Conservation (phyloP, 2,329 filamentous ascomycete genomes). For the Penicillium sp. region DNA sequence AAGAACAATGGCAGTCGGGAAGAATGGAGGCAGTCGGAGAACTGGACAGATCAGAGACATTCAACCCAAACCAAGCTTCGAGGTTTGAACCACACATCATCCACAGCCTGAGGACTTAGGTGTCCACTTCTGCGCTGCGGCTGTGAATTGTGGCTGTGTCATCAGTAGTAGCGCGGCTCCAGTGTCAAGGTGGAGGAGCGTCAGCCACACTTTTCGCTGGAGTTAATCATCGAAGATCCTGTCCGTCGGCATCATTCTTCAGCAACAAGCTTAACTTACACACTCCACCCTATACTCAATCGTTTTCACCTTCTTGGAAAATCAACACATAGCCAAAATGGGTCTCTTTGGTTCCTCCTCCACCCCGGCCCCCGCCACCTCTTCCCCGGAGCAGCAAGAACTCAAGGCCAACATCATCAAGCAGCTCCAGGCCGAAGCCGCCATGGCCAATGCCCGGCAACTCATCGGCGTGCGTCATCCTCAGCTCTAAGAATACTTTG, state of each 20-base stretch:
- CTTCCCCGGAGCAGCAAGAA: conserved; percentile 36
- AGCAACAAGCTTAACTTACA: not conserved
- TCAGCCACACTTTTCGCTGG: conserved; percentile 24
- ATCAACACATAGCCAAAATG: conserved; percentile 32
- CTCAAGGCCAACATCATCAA: conserved; percentile 63
- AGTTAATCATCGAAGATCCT: conserved; percentile 15
- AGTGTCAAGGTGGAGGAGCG: not conserved
- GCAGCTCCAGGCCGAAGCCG: conserved; percentile 68
- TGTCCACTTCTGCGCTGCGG: conserved; percentile 29
- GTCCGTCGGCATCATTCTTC: conserved; percentile 5
- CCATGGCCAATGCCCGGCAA: conserved; percentile 69
- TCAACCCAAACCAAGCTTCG: not conserved
- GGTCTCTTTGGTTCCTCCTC: conserved; percentile 46
- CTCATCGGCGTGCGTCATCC: conserved; percentile 67
- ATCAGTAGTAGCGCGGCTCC: not conserved
- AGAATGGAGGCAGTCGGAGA: conserved; percentile 12
- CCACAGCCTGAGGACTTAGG: conserved; percentile 22
- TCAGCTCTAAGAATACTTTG: not conserved
- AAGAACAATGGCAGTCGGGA: conserved; percentile 3
- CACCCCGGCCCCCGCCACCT: conserved; percentile 24
- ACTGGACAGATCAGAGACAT: conserved; percentile 23
- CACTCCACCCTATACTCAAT: not conserved
- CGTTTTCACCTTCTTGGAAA: not conserved
- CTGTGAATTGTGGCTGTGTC: conserved; percentile 12
- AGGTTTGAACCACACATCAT: conserved; percentile 11